Percentiles rank a stretch among this genome's conserved stretches.
phyloP scores from a whole-genome alignment of 164 flowering plant species.

The Macadamia tetraphylla region DNA sequence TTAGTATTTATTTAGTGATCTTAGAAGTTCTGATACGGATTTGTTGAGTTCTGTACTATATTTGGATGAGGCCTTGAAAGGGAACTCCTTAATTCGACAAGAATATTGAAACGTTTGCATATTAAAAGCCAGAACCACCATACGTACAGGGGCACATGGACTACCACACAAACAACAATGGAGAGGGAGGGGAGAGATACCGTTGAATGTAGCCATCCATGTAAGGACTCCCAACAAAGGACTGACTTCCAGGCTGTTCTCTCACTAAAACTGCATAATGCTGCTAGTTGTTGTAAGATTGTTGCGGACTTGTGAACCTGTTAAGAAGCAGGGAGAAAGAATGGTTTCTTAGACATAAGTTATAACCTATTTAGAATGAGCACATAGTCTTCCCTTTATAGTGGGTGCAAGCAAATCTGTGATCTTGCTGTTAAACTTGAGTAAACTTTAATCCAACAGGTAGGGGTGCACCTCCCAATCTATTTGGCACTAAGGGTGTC shows the following conservation, averaged over 20 bases:
- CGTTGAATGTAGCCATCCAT: constrained; percentile 75
- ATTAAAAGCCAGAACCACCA: too few relatives aligned
- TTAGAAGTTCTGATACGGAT: too few relatives aligned
- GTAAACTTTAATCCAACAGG: neutral
- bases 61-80: too few relatives aligned
- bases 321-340: constrained; percentile 8
- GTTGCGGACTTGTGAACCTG: constrained; percentile 95
- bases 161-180: neutral
- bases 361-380: too few relatives aligned
- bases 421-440: too few relatives aligned
- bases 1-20: too few relatives aligned
- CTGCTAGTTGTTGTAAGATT: constrained; percentile 87
- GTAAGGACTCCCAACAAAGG: constrained; percentile 72
- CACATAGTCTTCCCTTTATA: neutral
- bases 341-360: neutral
- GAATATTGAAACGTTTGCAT: too few relatives aligned
- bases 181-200: constrained; percentile 25
- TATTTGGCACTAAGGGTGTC: too few relatives aligned
- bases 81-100: too few relatives aligned
- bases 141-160: too few relatives aligned
- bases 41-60: too few relatives aligned
- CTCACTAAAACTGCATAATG: constrained; percentile 78
- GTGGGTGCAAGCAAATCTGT: neutral
- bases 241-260: constrained; percentile 60
- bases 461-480: too few relatives aligned